Conservation (phyloP, 306 rosid genomes). For the Corylus avellana region DNA sequence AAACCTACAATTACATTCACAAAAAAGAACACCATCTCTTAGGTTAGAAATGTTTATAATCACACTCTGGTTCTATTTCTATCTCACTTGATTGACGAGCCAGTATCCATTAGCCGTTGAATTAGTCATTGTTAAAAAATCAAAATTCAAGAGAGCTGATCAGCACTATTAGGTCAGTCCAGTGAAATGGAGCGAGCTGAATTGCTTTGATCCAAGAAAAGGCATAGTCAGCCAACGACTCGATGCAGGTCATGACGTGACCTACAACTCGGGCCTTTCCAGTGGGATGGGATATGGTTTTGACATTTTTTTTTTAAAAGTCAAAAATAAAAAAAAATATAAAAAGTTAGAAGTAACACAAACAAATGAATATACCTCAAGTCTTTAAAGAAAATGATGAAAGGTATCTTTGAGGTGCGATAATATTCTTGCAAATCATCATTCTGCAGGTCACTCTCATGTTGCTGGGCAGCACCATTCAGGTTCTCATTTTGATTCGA, state of each 20-base stretch:
- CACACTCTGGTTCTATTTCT: not conserved
- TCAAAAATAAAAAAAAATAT: too few relatives aligned
- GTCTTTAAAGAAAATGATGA: slow-evolving; percentile 81
- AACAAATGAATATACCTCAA: slow-evolving; percentile 37
- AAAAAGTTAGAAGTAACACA: not conserved
- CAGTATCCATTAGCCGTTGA: too few relatives aligned
- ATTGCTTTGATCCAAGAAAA: too few relatives aligned
- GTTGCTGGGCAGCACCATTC: slow-evolving; percentile 22
- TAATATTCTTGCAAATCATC: not conserved
- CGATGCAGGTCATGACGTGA: too few relatives aligned
- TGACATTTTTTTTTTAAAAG: not conserved
- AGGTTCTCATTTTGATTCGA: slow-evolving; percentile 33
- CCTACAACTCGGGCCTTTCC: too few relatives aligned
- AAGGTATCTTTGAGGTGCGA: slow-evolving; percentile 34
- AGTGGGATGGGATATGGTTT: too few relatives aligned
- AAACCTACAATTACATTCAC: slow-evolving; percentile 44
- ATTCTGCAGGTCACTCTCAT: not conserved
- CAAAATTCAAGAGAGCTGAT: too few relatives aligned
- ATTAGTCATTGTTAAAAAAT: too few relatives aligned
- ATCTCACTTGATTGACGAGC: too few relatives aligned
- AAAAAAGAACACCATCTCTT: not conserved
- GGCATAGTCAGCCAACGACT: too few relatives aligned
- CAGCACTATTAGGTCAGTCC: too few relatives aligned
- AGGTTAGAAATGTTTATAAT: not conserved
- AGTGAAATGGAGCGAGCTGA: too few relatives aligned